Base-by-base conservation (phyloP, 2,329 filamentous ascomycete genomes). In the Colletotrichum destructivum region DNA sequence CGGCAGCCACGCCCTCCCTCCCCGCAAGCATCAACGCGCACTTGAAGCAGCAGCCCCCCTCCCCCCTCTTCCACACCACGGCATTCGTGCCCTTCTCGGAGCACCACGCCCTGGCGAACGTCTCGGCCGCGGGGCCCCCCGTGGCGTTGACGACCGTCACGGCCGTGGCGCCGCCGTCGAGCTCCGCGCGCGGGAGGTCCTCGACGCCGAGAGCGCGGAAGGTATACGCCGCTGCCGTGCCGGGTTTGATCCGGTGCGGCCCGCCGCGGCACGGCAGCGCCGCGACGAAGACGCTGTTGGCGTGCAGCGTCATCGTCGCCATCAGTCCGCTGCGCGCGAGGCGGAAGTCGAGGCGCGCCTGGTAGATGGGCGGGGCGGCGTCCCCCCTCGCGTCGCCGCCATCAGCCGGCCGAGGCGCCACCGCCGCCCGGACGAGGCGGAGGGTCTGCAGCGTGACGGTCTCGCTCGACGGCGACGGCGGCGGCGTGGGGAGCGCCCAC, bases 241-340 rank as follows among this genome's bases (percentile, higher is more conserved):
- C 18, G 6, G 44, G 44, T 18, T 47, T 47, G 44, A 47, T 47
- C 44, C 44, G 18, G 44, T 47, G 44, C 44, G 18, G 44, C 44
- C 44, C 44, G 44, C 6, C 44, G n/a, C 47, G 47, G 47, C n/a
- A 23, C 47, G 12, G 47, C n/a, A 49, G 12, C 40, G 15, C n/a
- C 47, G 44, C n/a, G 9, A 49, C n/a, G n/a, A 49, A 49, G n/a
- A 49, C 47, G 47, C n/a, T 23, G n/a, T 49, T 49, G 47, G 47
- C 3, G 5, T 23, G 47, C n/a, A 49, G 47, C n/a, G n/a, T 23
- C 47, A 13, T 23, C 47, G 47, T 23, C 47, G n/a, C 47, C 47
- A 49, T 49, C 44, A 47, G 16, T 18, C 18, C 3, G 44, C 44
- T 18, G 44, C 7, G 16, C 8, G 44, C 18, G 16, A 47, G 44